Evolutionary conservation across 169 alveolate genomes (phyloP).

Genomic region (Cryptosporidium andersoni): DNA sequence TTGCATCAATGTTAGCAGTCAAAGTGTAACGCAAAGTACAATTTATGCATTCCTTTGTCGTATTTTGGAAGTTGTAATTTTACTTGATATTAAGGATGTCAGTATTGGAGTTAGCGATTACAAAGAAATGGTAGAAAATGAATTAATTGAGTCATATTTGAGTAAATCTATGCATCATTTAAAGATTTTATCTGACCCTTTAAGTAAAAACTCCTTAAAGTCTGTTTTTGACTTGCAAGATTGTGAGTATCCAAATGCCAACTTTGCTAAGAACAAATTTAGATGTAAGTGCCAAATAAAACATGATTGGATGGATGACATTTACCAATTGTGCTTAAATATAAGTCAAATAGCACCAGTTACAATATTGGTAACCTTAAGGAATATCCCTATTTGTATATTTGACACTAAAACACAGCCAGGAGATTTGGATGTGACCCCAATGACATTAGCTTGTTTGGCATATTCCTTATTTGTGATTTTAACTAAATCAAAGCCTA

Average conservation of each 20-base stretch:
- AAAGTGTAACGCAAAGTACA: conserved; percentile 53
- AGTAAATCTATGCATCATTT: conserved; percentile 6
- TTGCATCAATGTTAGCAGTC: conserved; percentile 16
- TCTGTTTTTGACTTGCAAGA: not conserved
- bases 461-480: conserved; percentile 42
- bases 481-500: conserved; percentile 12
- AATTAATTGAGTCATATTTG: not conserved
- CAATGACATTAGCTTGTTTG: conserved; percentile 49
- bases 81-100: conserved; percentile 48
- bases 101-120: not conserved
- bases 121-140: not conserved
- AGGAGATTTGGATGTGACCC: conserved; percentile 64
- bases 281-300: not conserved
- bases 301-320: not conserved
- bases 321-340: conserved; percentile 23
- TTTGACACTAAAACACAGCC: conserved; percentile 42
- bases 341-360: conserved; percentile 34
- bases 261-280: not conserved
- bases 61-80: conserved; percentile 23
- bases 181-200: not conserved
- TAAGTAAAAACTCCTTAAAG: not conserved
- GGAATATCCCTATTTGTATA: conserved; percentile 57
- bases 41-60: conserved; percentile 49
- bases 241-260: not conserved
- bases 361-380: conserved; percentile 19